phyloP scores from a whole-genome alignment of 2,329 filamentous ascomycete species.

The Aureobasidium zeae region DNA sequence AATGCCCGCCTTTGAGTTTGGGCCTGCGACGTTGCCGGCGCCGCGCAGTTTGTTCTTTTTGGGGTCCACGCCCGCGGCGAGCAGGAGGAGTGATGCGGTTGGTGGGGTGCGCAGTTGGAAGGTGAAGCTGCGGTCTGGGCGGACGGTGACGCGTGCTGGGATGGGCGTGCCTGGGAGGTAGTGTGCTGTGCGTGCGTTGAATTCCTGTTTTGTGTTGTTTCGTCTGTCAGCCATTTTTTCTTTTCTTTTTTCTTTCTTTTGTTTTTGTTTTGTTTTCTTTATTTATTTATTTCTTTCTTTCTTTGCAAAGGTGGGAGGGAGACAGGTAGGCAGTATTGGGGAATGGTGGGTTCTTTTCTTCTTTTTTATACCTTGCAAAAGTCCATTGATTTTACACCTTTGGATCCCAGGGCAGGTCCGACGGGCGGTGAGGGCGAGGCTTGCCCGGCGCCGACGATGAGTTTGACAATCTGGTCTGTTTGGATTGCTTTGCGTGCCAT shows the following conservation, averaged over 20 bases:
- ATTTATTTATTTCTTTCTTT: no score
- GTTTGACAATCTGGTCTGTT: conserved; percentile 76
- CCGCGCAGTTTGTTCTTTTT: conserved; percentile 71
- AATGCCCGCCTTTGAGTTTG: conserved; percentile 31
- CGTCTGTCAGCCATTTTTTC: conserved; percentile 38
- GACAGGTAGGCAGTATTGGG: background rate
- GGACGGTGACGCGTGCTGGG: conserved; percentile 82
- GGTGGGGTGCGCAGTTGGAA: conserved; percentile 91
- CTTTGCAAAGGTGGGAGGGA: background rate
- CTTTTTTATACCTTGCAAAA: conserved; percentile 98
- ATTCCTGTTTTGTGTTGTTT: conserved; percentile 59
- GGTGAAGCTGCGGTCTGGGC: conserved; percentile 82
- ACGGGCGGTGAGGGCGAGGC: conserved; percentile 92
- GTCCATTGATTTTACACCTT: conserved; percentile 98
- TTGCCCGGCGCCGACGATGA: conserved; percentile 94
- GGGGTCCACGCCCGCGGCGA: conserved; percentile 65
- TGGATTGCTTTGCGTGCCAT: conserved; percentile 46
- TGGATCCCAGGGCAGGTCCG: conserved; percentile 89
- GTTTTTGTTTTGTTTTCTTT: conserved; percentile 37
- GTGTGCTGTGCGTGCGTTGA: conserved; percentile 88
- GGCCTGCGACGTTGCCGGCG: conserved; percentile 47
- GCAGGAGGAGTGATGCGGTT: conserved; percentile 82
- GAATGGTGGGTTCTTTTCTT: conserved; percentile 17
- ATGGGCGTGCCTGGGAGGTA: conserved; percentile 75
- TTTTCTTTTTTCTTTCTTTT: background rate